Conservation (phyloP, 257 asterid genomes). For the Scutellaria baicalensis region DNA sequence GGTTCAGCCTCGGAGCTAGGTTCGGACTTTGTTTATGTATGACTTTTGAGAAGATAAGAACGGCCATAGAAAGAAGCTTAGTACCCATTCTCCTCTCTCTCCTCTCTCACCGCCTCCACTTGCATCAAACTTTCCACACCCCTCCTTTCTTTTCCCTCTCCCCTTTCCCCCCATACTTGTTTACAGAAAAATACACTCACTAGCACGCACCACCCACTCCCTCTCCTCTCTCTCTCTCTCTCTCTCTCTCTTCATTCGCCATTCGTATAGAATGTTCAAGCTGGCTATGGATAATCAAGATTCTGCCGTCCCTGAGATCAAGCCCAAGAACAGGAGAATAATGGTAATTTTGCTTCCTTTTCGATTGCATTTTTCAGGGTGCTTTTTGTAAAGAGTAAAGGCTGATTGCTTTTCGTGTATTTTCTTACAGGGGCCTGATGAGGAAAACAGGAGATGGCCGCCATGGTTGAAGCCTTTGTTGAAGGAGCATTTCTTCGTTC, state of each 20-base stretch:
- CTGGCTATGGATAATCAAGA: slow-evolving; percentile 84
- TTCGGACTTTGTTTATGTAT: slow-evolving; percentile 37
- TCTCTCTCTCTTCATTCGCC: neutral
- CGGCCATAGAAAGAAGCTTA: neutral
- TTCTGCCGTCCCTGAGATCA: slow-evolving; percentile 52
- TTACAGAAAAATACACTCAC: neutral
- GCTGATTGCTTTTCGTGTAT: too few species aligned
- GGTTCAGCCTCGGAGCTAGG: slow-evolving; percentile 49
- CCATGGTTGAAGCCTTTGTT: slow-evolving; percentile 53
- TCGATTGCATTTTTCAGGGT: neutral
- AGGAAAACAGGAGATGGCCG: slow-evolving; percentile 61
- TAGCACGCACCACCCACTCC: neutral
- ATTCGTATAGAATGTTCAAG: slow-evolving; percentile 10
- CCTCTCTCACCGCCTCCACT: slow-evolving; percentile 49
- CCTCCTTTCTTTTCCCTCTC: slow-evolving; percentile 22
- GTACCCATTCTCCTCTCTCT: slow-evolving; percentile 10
- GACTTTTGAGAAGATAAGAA: slow-evolving; percentile 58
- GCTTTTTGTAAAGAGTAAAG: neutral
- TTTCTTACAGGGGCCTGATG: slow-evolving; percentile 48
- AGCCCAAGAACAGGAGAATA: slow-evolving; percentile 58
- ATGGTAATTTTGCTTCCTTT: slow-evolving; percentile 36
- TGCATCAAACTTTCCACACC: slow-evolving; percentile 29
- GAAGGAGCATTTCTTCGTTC: slow-evolving; percentile 42
- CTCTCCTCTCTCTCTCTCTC: neutral
- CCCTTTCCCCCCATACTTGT: slow-evolving; percentile 2